These are phyloP conservation scores for Phytophthora vignae DNA, from an alignment of 352 stramenopile genomes.

Conservation along the genomic window DNA sequence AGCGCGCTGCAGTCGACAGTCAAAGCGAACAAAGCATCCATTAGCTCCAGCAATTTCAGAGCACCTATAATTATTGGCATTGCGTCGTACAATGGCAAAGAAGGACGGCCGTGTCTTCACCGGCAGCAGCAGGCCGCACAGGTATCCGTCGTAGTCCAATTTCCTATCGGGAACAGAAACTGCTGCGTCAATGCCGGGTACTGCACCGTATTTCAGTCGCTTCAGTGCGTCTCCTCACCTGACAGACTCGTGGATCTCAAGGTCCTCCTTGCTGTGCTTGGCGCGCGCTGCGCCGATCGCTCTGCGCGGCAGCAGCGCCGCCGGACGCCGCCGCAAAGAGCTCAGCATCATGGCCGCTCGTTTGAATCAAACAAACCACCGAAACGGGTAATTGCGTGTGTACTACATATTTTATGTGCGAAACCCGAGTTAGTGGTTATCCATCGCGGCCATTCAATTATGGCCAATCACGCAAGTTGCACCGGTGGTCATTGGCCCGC, in stretches of 20 bases:
- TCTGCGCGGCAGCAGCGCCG: constrained; percentile 15
- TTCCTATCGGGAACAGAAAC: constrained; percentile 48
- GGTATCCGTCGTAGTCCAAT: constrained; percentile 88
- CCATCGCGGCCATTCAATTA: constrained; percentile 36
- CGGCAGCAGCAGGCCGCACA: constrained; percentile 77
- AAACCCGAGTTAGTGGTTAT: constrained; percentile 10
- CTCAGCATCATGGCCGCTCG: constrained; percentile 34
- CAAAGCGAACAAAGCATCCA: neutral
- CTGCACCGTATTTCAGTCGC: neutral
- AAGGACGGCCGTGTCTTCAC: constrained; percentile 67
- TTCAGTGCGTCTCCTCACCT: constrained; percentile 29
- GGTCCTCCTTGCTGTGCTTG: constrained; percentile 36
- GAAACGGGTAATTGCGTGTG: constrained; percentile 16
- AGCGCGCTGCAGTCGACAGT: constrained; percentile 59
- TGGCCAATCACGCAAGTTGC: constrained; percentile 38
- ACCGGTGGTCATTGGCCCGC: constrained; percentile 29
- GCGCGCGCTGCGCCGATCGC: constrained; percentile 11
- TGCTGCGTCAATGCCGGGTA: constrained; percentile 5
- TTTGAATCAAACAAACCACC: constrained; percentile 19
- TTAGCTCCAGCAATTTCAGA: no score
- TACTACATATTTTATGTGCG: neutral
- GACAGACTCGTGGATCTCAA: constrained; percentile 53
- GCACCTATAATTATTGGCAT: no score
- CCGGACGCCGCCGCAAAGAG: constrained; percentile 22
- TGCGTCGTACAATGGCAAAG: constrained; percentile 78